phyloP scores from a whole-genome alignment of 164 flowering plant species.

The Vitis labrusca region DNA sequence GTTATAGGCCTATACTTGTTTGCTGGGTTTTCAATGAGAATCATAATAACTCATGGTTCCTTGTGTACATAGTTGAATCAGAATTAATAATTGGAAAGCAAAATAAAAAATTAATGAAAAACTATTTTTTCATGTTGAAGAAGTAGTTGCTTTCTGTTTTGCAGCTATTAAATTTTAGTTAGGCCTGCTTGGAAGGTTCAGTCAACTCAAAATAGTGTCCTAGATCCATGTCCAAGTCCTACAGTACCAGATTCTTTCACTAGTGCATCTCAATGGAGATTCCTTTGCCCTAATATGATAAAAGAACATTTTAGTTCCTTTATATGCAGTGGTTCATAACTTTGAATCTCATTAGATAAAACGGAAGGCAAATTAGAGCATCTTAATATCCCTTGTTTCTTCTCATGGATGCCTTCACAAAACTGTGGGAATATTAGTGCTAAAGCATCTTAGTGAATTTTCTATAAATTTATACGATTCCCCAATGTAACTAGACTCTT shows the following conservation, averaged over 20 bases:
- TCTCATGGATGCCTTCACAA: background rate
- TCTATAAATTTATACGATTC: no score
- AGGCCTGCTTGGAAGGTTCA: background rate
- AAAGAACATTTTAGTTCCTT: background rate
- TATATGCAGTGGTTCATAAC: background rate
- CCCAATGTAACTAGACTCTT: no score
- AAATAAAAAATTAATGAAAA: no score
- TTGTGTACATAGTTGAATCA: no score
- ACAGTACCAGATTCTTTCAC: background rate
- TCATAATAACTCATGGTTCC: no score
- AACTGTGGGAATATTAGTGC: background rate
- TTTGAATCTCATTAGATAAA: background rate
- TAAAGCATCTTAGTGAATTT: no score
- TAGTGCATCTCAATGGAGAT: background rate
- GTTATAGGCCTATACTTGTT: background rate
- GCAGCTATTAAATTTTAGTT: no score
- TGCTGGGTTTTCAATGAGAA: background rate
- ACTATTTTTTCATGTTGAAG: no score
- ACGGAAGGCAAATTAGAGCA: background rate
- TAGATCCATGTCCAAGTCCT: background rate
- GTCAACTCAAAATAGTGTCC: background rate
- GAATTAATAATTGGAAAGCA: no score
- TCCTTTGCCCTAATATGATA: background rate
- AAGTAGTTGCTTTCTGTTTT: no score
- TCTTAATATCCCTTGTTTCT: background rate